Conservation (phyloP, 805 yeast species). For the Starmerella stigmatis region DNA sequence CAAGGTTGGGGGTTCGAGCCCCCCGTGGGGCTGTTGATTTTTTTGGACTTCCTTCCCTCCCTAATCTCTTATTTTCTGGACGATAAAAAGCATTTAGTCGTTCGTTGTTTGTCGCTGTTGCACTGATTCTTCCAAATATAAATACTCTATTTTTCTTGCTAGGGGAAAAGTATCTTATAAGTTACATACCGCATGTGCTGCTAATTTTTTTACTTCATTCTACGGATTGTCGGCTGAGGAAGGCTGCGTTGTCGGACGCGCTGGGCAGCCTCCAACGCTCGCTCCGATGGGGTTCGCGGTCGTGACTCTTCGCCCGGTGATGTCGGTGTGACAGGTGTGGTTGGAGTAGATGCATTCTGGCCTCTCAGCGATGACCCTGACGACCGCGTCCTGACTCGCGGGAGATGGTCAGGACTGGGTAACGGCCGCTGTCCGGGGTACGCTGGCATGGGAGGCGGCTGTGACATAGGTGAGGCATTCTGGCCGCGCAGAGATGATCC, state of each 20-base stretch:
- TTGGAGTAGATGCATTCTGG: neutral
- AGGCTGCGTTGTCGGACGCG: conserved; percentile 8
- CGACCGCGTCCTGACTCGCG: neutral
- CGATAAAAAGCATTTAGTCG: neutral
- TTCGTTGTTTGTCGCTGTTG: neutral
- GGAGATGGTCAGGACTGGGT: neutral
- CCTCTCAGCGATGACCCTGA: conserved; percentile 4
- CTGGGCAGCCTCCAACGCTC: conserved; percentile 19
- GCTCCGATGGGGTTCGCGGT: conserved; percentile 15
- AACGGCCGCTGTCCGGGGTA: neutral
- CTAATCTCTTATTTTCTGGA: no score
- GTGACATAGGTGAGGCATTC: neutral
- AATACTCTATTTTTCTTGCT: neutral
- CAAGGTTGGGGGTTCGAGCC: conserved; percentile 26
- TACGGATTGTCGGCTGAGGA: conserved; percentile 4
- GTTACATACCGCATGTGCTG: no score
- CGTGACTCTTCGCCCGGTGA: conserved; percentile 9
- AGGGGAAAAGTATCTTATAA: neutral
- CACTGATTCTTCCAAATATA: neutral
- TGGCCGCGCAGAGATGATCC: conserved; percentile 1
- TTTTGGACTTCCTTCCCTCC: conserved; percentile 1
- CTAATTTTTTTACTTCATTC: neutral
- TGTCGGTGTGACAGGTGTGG: neutral
- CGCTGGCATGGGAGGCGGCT: no score
- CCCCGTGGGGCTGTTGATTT: conserved; percentile 24